Evolutionary conservation across 192 early-diverging fungal genomes (phyloP), one percentile per base, ranked within the genome.

Genomic region (Coemansia sp.): DNA sequence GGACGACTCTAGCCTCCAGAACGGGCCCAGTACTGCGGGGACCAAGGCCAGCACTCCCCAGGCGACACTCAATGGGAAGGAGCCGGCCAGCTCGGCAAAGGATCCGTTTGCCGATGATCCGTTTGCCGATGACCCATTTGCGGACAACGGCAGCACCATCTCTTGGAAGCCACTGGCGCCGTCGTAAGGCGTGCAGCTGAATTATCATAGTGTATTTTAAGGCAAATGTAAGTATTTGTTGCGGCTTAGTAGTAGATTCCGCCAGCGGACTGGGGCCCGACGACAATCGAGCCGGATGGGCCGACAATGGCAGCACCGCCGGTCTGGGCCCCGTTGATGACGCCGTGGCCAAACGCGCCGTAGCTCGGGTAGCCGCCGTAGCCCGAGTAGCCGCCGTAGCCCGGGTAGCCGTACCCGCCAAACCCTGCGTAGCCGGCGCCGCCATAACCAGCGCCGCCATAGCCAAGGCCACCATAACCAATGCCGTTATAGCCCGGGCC

Each of bases 201-300:
- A 13, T 37, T 13, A 13, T 26, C 26, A 42, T n/a, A n/a, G 22
- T 26, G 16, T 37, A 37, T 26, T 42, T 42, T 42, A 42, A n/a
- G n/a, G n/a, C n/a, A n/a, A n/a, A n/a, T n/a, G 22, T 42, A 14
- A 37, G 35, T 37, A 17, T 17, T 16, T 17, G 18, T n/a, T 23
- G 16, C 8, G 11, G 8, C 12, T 26, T 51, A 51, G 14, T 64
- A 33, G 49, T 52, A 72, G 25, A 56, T 38, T 40, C 68, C 68
- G 61, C 68, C 68, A 60, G 68, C 61, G 60, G 60, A 72, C 53
- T 72, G 68, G 25, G 68, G 68, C 16, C 68, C 68, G 30, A 72
- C 68, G 19, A 60, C 50, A 36, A 72, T 72, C 12, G 68, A 60
- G 19, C 68, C 68, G 11, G 68, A 72, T 3, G 68, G 68, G 26